These are phyloP conservation scores for Ceratobasidium theobromae DNA, from an alignment of 1,284 basidiomycete species.

Conservation along the genomic window DNA sequence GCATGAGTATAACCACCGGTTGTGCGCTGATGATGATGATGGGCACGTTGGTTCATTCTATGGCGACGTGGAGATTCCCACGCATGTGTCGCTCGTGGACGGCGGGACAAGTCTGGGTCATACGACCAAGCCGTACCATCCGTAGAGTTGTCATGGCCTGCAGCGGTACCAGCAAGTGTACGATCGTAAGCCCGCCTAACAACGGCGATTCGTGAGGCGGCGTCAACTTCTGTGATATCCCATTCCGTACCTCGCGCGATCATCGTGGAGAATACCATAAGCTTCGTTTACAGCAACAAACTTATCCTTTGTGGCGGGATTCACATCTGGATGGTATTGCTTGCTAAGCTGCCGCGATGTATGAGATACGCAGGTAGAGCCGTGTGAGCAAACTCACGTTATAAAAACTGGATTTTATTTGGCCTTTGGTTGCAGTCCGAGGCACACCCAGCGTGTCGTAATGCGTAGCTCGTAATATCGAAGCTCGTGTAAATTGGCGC, in stretches of 20 bases:
- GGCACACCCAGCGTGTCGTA: constrained; percentile 44
- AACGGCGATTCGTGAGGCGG: neutral
- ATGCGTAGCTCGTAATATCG: constrained; percentile 37
- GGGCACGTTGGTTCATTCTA: constrained; percentile 4
- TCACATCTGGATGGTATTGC: constrained; percentile 46
- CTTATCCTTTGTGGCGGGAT: constrained; percentile 30
- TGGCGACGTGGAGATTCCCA: constrained; percentile 32
- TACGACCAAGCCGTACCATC: constrained; percentile 4
- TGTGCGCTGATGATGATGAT: constrained; percentile 15
- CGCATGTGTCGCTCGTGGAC: constrained; percentile 34
- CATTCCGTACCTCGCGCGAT: constrained; percentile 32
- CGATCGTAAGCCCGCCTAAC: constrained; percentile 35
- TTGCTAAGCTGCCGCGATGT: constrained; percentile 43
- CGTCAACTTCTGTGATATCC: neutral
- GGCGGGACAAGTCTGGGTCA: constrained; percentile 26
- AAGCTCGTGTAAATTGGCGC: constrained; percentile 21
- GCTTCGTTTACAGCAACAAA: constrained; percentile 35
- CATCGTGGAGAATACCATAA: constrained; percentile 33
- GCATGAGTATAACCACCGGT: constrained; percentile 13
- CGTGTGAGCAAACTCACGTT: constrained; percentile 42
- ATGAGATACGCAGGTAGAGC: neutral
- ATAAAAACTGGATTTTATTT: constrained; percentile 48
- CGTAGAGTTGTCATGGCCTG: neutral
- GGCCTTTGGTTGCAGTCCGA: constrained; percentile 44
- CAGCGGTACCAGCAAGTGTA: constrained; percentile 5